Evolutionary conservation across 805 yeast species (phyloP).

Genomic region (Teunomyces panamensis): DNA sequence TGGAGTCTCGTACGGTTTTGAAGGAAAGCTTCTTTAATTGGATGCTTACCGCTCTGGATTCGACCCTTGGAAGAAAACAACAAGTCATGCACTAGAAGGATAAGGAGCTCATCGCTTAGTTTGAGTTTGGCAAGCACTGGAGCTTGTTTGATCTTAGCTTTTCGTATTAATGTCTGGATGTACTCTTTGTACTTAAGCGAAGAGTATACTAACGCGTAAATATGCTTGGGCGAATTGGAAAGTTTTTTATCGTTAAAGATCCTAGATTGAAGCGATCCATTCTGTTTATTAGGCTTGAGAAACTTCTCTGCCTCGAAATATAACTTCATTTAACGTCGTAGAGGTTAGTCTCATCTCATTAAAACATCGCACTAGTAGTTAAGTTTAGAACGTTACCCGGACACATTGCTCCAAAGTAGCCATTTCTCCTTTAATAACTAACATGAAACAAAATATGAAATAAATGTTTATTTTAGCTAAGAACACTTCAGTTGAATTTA

Average conservation of each 20-base stretch:
- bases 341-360: background rate
- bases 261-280: slow-evolving; percentile 35
- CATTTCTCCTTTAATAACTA: no score
- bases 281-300: slow-evolving; percentile 23
- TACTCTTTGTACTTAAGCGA: slow-evolving; percentile 69
- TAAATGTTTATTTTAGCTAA: no score
- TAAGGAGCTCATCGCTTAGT: slow-evolving; percentile 51
- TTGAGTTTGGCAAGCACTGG: slow-evolving; percentile 36
- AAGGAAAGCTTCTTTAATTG: slow-evolving; percentile 77
- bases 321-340: slow-evolving; percentile 30
- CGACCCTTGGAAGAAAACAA: slow-evolving; percentile 72
- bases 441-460: no score
- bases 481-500: no score
- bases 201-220: slow-evolving; percentile 79
- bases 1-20: slow-evolving; percentile 75
- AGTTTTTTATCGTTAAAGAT: slow-evolving; percentile 34
- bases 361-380: background rate
- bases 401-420: background rate
- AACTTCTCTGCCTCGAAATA: slow-evolving; percentile 44
- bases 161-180: slow-evolving; percentile 59
- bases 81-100: slow-evolving; percentile 77
- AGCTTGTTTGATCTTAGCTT: slow-evolving; percentile 60
- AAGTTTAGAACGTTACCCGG: background rate
- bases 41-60: slow-evolving; percentile 85
- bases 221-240: slow-evolving; percentile 68